Evolutionary conservation across 192 early-diverging fungal species (phyloP), one percentile per base, ranked within the genome.

Genomic region (Lobosporangium transversale): DNA sequence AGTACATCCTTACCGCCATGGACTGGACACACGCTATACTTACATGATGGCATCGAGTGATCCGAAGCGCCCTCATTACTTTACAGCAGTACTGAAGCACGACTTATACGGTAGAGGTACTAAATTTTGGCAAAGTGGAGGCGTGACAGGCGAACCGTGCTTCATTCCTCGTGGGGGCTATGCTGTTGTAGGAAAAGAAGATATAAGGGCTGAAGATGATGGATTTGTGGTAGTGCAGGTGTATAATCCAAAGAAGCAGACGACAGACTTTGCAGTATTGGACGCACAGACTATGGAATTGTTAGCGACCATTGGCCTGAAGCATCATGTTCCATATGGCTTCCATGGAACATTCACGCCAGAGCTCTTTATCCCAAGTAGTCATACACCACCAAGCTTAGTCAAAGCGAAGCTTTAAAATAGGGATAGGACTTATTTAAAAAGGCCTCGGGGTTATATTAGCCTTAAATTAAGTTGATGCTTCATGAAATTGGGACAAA

Each of bases 11-110:
- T 76, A 62, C 48, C 63, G 73, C 20, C 73, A 76, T 57, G 73
- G 73, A n/a, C 24, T 62, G 45, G 35, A 53, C 5, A 76, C 73
- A 9, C 58, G 73, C 1, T 76, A 62, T 26, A 76, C 73, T 5
- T 76, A 76, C 35, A 61, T 76, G 58, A 76, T 76, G 73, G 73
- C 73, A 2, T 76, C 73, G 18, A 76, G 73, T 62, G 73, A 76
- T 48, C 64, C 40, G 21, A 76, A 76, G 53, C 63, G 73, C 4
- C 73, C 73, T n/a, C 73, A 76, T 43, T 76, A 67, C 18, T 76
- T 52, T 17, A 76, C 73, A 6, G 73, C 73, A 9, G 73, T 76
- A 10, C 42, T 76, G 58, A 76, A 76, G 53, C 73, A 76, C 32
- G 73, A 76, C 24, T 35, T 76, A 15, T 53, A 62, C 14, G 73